Percentiles rank a stretch among this genome's conserved stretches.
phyloP scores from a whole-genome alignment of 2,329 filamentous ascomycete species.

The Phoma sp. region DNA sequence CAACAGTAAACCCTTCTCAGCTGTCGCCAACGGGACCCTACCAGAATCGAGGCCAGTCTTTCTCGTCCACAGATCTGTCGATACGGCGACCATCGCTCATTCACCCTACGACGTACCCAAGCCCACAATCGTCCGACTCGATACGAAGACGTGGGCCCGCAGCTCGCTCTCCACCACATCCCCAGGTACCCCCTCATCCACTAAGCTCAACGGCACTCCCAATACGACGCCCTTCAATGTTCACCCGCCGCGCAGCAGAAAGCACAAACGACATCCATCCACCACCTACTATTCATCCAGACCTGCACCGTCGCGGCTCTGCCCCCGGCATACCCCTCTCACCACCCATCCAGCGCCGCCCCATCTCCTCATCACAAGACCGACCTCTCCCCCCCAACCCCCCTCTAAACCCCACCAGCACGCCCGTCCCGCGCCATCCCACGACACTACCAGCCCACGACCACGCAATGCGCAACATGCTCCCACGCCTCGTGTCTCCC shows the following conservation, averaged over 20 bases:
- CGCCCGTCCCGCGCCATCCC: neutral
- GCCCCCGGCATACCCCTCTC: slow-evolving; percentile 21
- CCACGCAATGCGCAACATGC: slow-evolving; percentile 1
- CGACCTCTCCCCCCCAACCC: slow-evolving; percentile 12
- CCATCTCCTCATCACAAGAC: neutral
- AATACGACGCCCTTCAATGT: slow-evolving; percentile 21
- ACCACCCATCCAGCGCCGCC: slow-evolving; percentile 15
- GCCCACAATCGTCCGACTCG: slow-evolving; percentile 28
- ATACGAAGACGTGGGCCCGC: slow-evolving; percentile 37
- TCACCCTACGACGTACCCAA: slow-evolving; percentile 44
- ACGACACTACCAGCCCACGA: slow-evolving; percentile 1
- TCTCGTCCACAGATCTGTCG: slow-evolving; percentile 36
- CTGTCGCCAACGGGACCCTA: slow-evolving; percentile 26
- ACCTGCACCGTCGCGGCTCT: slow-evolving; percentile 31
- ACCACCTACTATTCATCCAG: slow-evolving; percentile 25
- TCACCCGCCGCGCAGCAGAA: slow-evolving; percentile 23
- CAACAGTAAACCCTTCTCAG: slow-evolving; percentile 29
- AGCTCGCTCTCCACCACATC: slow-evolving; percentile 15
- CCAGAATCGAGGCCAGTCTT: slow-evolving; percentile 25
- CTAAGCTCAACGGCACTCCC: neutral
- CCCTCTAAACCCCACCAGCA: slow-evolving; percentile 7
- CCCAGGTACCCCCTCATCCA: slow-evolving; percentile 7
- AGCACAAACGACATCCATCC: slow-evolving; percentile 31
- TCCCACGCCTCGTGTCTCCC: slow-evolving; percentile 24
- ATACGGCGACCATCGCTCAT: slow-evolving; percentile 38